Evolutionary conservation across 768 basidiomycete genomes (phyloP).

Genomic region (Kwoniella botswanensis): DNA sequence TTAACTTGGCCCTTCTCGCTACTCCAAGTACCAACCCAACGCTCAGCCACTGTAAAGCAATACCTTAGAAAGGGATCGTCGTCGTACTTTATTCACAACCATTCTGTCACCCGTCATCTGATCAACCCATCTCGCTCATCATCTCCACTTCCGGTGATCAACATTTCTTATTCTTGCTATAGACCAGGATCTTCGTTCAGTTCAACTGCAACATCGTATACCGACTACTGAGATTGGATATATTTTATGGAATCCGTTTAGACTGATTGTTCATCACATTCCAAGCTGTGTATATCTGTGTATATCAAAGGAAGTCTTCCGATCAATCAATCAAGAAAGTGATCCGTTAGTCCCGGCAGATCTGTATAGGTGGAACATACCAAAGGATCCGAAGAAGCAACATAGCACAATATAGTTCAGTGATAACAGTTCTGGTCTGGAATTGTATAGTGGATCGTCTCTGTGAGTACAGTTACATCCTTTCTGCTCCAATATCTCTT

Average conservation of each 20-base stretch:
- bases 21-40: not conserved
- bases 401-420: not conserved
- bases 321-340: too few relatives aligned
- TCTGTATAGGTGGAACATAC: too few relatives aligned
- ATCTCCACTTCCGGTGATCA: not conserved
- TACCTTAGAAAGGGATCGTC: not conserved
- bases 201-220: too few relatives aligned
- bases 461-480: too few relatives aligned
- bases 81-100: not conserved
- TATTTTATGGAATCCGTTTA: too few relatives aligned
- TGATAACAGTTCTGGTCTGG: not conserved
- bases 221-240: too few relatives aligned
- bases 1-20: not conserved
- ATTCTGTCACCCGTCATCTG: not conserved
- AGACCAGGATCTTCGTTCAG: too few relatives aligned
- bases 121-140: not conserved
- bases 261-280: too few relatives aligned
- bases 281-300: too few relatives aligned
- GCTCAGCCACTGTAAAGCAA: too few relatives aligned
- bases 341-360: not conserved
- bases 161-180: not conserved
- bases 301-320: too few relatives aligned
- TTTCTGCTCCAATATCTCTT: too few relatives aligned
- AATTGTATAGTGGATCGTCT: not conserved
- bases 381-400: not conserved